phyloP scores from a whole-genome alignment of 192 early-diverging fungal species.

The Radiomyces spectabilis region DNA sequence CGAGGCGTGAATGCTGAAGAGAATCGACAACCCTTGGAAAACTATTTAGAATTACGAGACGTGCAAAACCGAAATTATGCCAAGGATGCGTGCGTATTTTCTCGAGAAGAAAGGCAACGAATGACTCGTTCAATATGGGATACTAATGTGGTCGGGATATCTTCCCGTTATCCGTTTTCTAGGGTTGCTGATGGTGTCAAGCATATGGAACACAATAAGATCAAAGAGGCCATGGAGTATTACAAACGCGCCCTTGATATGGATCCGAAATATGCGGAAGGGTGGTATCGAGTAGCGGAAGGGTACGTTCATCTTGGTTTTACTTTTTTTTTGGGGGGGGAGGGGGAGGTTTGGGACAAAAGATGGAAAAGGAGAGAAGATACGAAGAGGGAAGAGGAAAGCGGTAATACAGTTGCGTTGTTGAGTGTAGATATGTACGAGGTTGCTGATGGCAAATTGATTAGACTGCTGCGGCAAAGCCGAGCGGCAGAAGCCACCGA shows the following conservation, averaged over 20 bases:
- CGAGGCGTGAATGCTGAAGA: constrained; percentile 4
- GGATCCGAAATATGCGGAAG: constrained; percentile 32
- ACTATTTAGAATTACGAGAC: constrained; percentile 20
- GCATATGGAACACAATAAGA: constrained; percentile 6
- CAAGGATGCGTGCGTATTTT: constrained; percentile 18
- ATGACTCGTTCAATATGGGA: too few species aligned
- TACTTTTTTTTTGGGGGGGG: not conserved
- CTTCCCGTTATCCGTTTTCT: not conserved
- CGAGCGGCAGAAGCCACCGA: constrained; percentile 42
- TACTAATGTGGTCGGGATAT: not conserved
- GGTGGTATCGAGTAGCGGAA: constrained; percentile 27
- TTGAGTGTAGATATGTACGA: too few species aligned
- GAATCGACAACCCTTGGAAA: constrained; percentile 6
- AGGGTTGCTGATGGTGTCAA: constrained; percentile 25
- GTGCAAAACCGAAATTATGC: constrained; percentile 28
- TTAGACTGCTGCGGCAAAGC: constrained; percentile 21
- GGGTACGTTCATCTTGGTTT: constrained; percentile 7
- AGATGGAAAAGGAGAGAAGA: too few species aligned
- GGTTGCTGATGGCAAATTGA: too few species aligned
- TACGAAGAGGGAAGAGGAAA: too few species aligned
- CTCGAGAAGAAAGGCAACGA: too few species aligned
- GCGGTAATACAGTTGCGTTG: too few species aligned
- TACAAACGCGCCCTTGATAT: constrained; percentile 29
- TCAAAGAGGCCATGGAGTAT: constrained; percentile 19
- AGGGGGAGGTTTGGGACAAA: too few species aligned